Evolutionary conservation across 192 early-diverging fungal species (phyloP).

Genomic region (Coemansia sp.): DNA sequence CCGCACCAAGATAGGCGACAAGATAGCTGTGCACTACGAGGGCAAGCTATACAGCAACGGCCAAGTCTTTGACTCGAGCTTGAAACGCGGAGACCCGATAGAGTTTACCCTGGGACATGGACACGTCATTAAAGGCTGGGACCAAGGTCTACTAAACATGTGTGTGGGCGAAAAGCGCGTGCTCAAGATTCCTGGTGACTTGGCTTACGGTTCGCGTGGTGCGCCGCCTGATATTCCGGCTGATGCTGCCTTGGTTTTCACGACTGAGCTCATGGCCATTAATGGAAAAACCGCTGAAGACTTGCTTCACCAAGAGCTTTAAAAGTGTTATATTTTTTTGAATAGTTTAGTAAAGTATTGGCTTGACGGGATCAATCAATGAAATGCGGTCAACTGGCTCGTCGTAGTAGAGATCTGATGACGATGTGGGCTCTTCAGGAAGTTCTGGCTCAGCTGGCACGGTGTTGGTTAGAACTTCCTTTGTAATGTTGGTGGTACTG

Average conservation of each 20-base stretch:
- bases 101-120: slow-evolving; percentile 85
- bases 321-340: background rate
- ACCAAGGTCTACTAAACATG: slow-evolving; percentile 85
- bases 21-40: slow-evolving; percentile 66
- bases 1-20: slow-evolving; percentile 58
- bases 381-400: no score
- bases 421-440: background rate
- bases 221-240: slow-evolving; percentile 75
- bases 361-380: background rate
- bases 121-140: slow-evolving; percentile 86
- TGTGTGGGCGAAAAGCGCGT: slow-evolving; percentile 83
- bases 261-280: slow-evolving; percentile 68
- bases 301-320: slow-evolving; percentile 27
- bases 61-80: slow-evolving; percentile 83
- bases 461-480: slow-evolving; percentile 5
- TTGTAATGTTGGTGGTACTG: slow-evolving; percentile 25
- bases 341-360: background rate
- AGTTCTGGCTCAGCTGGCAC: background rate
- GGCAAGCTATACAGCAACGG: slow-evolving; percentile 64
- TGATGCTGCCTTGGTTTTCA: slow-evolving; percentile 75
- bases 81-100: slow-evolving; percentile 78
- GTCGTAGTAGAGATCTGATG: background rate
- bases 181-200: slow-evolving; percentile 77
- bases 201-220: slow-evolving; percentile 78
- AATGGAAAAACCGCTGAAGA: slow-evolving; percentile 25